Evolutionary conservation across 139 green algal genomes (phyloP).

Genomic region (Chlamydomonas incerta): DNA sequence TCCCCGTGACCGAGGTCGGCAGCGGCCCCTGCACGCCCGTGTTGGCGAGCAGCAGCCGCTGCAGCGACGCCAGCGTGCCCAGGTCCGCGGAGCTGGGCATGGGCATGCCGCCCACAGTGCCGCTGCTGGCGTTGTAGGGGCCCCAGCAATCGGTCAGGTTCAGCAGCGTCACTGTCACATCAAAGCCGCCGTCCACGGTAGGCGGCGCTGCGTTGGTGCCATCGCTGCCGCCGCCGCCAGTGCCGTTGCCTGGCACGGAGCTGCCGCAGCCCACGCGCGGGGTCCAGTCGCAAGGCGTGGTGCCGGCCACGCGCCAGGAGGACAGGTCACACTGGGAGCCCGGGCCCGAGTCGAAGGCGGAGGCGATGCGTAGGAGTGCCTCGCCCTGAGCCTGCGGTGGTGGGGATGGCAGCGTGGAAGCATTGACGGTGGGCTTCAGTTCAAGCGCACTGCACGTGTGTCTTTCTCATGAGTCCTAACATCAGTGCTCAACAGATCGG

Average conservation of each 20-base stretch:
- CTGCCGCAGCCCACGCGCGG: not conserved
- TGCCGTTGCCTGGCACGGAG: not conserved
- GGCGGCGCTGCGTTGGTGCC: no score
- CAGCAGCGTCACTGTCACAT: not conserved
- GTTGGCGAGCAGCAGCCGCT: not conserved
- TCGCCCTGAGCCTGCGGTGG: not conserved
- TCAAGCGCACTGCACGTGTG: no score
- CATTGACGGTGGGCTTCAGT: no score
- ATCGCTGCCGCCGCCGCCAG: no score
- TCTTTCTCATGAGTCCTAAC: no score
- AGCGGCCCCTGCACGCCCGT: constrained; percentile 6
- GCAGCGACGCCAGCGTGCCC: not conserved
- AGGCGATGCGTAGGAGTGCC: not conserved
- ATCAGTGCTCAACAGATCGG: no score
- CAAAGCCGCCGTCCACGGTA: no score
- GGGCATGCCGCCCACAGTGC: constrained; percentile 3
- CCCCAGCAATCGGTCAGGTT: constrained; percentile 24
- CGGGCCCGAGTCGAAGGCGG: not conserved
- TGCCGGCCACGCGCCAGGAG: not conserved
- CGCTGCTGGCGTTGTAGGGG: not conserved
- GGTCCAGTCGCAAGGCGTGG: not conserved
- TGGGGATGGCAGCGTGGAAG: no score
- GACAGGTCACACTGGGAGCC: constrained; percentile 13
- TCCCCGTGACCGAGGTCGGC: not conserved
- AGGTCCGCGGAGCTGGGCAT: constrained; percentile 19